Evolutionary conservation across 139 green algal genomes (phyloP).

Genomic region (Volvox africanus): DNA sequence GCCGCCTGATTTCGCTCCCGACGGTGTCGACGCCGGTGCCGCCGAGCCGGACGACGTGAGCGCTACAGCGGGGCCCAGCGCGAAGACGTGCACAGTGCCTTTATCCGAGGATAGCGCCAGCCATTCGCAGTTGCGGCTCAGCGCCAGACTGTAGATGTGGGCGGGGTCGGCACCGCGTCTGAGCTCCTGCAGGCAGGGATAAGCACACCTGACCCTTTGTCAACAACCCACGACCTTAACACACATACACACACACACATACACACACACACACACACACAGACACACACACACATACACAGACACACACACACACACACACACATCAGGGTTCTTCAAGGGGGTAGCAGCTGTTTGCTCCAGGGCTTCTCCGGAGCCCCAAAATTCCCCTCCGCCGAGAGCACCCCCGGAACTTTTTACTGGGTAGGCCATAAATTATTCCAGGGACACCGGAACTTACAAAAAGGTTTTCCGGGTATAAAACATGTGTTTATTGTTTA

Average conservation of each 20-base stretch:
- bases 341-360: no score
- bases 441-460: no score
- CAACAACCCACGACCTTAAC: no score
- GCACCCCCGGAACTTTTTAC: no score
- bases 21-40: background rate
- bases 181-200: constrained; percentile 82
- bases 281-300: background rate
- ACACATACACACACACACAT: background rate
- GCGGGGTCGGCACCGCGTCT: constrained; percentile 90
- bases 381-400: no score
- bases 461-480: no score
- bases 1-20: background rate
- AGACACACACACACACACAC: background rate
- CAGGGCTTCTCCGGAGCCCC: no score
- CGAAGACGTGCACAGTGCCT: constrained; percentile 91
- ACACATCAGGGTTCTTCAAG: background rate
- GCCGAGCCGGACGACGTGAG: background rate
- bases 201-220: no score
- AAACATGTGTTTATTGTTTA: no score
- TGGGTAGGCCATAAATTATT: no score
- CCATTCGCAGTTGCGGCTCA: constrained; percentile 83
- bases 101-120: constrained; percentile 93
- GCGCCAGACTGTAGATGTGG: constrained; percentile 88
- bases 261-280: background rate
- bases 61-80: constrained; percentile 75